Base-by-base conservation (phyloP, 352 stramenopile species). In the Phytophthora foliorum region DNA sequence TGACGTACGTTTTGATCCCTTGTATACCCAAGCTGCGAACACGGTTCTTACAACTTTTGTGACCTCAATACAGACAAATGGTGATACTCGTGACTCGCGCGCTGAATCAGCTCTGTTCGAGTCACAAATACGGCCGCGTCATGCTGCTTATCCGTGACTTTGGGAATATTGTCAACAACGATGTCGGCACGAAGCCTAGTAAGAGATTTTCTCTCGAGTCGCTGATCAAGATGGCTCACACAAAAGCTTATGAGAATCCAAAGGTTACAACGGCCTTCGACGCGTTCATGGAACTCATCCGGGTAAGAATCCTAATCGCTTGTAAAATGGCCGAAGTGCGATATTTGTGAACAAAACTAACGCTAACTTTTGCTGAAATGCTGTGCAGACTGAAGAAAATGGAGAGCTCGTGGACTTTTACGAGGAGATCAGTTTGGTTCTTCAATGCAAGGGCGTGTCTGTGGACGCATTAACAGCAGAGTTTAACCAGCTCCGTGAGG, bases 41-140 rank as follows among this genome's bases (percentile, higher is more conserved):
- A 9, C 14, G 36, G 11, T 42, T n/a, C 5, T 42, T 56, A 14
- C 21, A 13, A 27, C 25, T 34, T 49, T 4, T 54, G 39, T 60
- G 17, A 44, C 2, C 19, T n/a, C 1, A 44, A 31, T 53, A 19
- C 22, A 78, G 71, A 53, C 60, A 78, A 57, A 38, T 52, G 16
- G 45, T 61, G n/a, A 53, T 58, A 44, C 51, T 75, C 32, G 66
- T 78, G 31, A 78, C 60, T 14, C 67, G 71, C 6, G 66, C 71
- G 14, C 41, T 78, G n/a, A 72, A 75, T 48, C 71, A 78, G 52
- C 45, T 78, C 24, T 65, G 52, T 32, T 52, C 66, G 3, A 78
- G 66, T 21, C 19, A 54, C 17, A 65, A 73, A 27, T 78, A 70
- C 32, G 44, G 36, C 10, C 31, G 49, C 21, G 39, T 75, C 32